A percentile compares a stretch with the other conserved stretches of the same genome.
Evolutionary conservation across 2,329 filamentous ascomycete species (phyloP).

Genomic region (Clonostachys byssicola): DNA sequence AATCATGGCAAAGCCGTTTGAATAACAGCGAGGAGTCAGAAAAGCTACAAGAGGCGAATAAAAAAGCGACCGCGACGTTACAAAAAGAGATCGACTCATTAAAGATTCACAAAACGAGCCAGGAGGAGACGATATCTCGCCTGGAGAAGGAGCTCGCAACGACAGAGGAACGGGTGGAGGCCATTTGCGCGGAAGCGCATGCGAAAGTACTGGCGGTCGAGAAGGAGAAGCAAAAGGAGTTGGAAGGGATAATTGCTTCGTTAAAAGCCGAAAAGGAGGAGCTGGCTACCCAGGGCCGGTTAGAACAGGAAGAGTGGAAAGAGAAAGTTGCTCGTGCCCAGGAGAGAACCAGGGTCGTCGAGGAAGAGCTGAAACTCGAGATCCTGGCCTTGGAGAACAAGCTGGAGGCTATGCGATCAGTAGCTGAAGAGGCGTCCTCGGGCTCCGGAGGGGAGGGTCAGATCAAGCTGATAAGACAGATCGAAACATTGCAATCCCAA

Average conservation of each 20-base stretch:
- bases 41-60: slow-evolving; percentile 44
- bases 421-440: slow-evolving; percentile 86
- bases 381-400: slow-evolving; percentile 77
- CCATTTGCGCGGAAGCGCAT: slow-evolving; percentile 61
- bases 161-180: slow-evolving; percentile 59
- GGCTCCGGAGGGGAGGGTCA: slow-evolving; percentile 78
- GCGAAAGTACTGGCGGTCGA: slow-evolving; percentile 64
- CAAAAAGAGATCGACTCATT: slow-evolving; percentile 27
- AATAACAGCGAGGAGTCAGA: slow-evolving; percentile 48
- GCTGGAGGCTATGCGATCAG: slow-evolving; percentile 78
- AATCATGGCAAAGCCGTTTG: slow-evolving; percentile 39
- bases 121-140: slow-evolving; percentile 61
- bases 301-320: slow-evolving; percentile 66
- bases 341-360: slow-evolving; percentile 63
- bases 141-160: slow-evolving; percentile 67
- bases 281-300: slow-evolving; percentile 63
- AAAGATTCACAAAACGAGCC: slow-evolving; percentile 50
- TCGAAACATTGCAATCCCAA: slow-evolving; percentile 93
- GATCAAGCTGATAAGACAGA: slow-evolving; percentile 85
- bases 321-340: slow-evolving; percentile 70
- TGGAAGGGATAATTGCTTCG: slow-evolving; percentile 56
- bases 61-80: slow-evolving; percentile 49
- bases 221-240: slow-evolving; percentile 51
- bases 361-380: slow-evolving; percentile 80
- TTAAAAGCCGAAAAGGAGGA: slow-evolving; percentile 78